Conservation (phyloP, 257 asterid species). For the Vinca minor region DNA sequence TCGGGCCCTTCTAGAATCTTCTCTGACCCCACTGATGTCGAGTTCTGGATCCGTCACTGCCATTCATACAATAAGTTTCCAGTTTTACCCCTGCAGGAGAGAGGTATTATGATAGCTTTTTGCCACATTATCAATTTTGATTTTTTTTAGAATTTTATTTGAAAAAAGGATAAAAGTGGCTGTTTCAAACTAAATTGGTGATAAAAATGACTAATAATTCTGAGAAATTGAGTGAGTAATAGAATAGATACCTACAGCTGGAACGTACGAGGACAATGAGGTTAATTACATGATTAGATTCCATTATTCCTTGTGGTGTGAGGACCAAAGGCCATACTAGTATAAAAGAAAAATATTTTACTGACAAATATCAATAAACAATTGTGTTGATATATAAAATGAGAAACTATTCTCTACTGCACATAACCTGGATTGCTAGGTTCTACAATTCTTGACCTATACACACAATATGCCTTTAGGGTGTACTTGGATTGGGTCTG, state of each 20-base stretch:
- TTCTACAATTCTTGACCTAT: conserved; percentile 13
- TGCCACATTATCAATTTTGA: too few species aligned
- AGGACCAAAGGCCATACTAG: conserved; percentile 27
- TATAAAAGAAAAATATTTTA: conserved; percentile 39
- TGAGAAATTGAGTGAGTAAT: not conserved
- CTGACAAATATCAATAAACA: conserved; percentile 40
- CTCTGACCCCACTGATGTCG: too few species aligned
- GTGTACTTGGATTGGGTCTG: too few species aligned
- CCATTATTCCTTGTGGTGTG: conserved; percentile 50
- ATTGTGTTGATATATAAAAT: conserved; percentile 15
- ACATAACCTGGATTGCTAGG: not conserved
- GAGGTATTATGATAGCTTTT: too few species aligned
- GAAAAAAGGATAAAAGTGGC: too few species aligned
- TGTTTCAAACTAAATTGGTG: too few species aligned
- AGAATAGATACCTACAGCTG: conserved; percentile 39
- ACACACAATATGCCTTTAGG: conserved; percentile 20
- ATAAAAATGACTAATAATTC: too few species aligned
- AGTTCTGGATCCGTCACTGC: too few species aligned
- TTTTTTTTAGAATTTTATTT: too few species aligned
- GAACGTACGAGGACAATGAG: conserved; percentile 54
- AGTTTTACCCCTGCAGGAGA: too few species aligned
- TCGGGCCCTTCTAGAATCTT: too few species aligned
- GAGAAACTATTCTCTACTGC: conserved; percentile 21
- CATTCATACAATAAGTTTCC: too few species aligned
- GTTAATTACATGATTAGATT: conserved; percentile 52